Conservation (phyloP, 345 rosid species). For the Populus euphratica region DNA sequence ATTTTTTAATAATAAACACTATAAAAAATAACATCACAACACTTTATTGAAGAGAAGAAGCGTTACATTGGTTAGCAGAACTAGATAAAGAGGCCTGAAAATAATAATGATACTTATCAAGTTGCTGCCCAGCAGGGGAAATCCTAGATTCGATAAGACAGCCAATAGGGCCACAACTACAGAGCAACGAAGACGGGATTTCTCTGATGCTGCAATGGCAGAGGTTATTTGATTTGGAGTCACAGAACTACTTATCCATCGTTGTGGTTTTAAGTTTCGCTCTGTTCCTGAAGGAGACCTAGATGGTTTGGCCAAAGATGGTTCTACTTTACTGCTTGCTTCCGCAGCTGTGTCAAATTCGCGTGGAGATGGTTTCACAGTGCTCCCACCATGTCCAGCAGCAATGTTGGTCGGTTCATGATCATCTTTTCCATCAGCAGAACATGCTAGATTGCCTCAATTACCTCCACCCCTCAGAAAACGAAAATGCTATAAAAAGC, state of each 20-base stretch:
- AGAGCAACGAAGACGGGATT: constrained; percentile 46
- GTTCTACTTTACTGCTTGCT: too few species aligned
- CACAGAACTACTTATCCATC: constrained; percentile 13
- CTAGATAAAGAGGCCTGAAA: constrained; percentile 65
- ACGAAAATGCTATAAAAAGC: too few species aligned
- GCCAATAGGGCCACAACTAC: constrained; percentile 45
- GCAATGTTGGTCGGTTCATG: constrained; percentile 13
- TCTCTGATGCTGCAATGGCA: constrained; percentile 52
- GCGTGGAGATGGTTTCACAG: constrained; percentile 8
- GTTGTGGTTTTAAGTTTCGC: constrained; percentile 16
- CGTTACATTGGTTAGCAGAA: constrained; percentile 59
- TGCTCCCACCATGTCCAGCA: constrained; percentile 23
- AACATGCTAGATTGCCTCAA: too few species aligned
- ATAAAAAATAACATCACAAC: too few species aligned
- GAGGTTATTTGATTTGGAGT: constrained; percentile 50
- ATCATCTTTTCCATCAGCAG: constrained; percentile 18
- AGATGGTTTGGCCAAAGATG: too few species aligned
- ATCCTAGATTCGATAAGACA: constrained; percentile 47
- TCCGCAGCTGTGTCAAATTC: constrained; percentile 6
- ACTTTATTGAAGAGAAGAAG: constrained; percentile 36
- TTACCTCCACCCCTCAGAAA: too few species aligned
- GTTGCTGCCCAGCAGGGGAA: constrained; percentile 47
- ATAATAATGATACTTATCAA: constrained; percentile 36
- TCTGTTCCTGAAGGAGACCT: constrained; percentile 20
- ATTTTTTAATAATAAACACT: too few species aligned